Conservation (phyloP, 2,329 filamentous ascomycete genomes). For the Colletotrichum scovillei region DNA sequence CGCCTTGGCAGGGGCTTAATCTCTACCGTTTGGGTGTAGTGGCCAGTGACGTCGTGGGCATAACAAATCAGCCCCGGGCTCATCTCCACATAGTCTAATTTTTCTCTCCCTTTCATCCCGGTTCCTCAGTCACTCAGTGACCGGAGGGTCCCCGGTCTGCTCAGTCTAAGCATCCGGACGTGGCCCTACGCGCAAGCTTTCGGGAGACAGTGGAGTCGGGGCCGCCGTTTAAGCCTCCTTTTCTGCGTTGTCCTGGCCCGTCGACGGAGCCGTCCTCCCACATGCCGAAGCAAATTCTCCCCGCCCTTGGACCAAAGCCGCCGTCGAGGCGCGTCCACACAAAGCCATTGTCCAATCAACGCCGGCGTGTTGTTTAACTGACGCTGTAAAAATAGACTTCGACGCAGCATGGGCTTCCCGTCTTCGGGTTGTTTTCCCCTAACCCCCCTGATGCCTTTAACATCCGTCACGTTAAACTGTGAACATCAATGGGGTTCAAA, state of each 20-base stretch:
- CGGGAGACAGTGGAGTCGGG: neutral
- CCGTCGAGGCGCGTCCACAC: neutral
- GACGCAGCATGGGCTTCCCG: neutral
- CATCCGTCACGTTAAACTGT: neutral
- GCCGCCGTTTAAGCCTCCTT: conserved; percentile 23
- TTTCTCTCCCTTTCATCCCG: neutral
- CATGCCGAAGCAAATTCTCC: conserved; percentile 15
- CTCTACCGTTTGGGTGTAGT: neutral
- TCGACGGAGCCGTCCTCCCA: conserved; percentile 16
- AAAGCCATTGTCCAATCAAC: neutral
- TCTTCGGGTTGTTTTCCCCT: neutral
- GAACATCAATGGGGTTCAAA: neutral
- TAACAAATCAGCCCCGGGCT: conserved; percentile 20
- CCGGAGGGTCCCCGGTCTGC: neutral
- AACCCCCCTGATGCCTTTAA: neutral
- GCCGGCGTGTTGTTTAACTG: neutral
- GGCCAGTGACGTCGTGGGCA: conserved; percentile 14
- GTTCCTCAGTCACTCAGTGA: neutral
- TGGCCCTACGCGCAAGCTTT: conserved; percentile 27
- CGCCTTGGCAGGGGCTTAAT: neutral
- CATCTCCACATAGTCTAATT: conserved; percentile 15
- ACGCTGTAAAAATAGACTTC: conserved; percentile 16
- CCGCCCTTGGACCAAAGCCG: neutral
- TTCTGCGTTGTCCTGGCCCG: neutral
- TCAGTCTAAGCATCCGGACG: neutral